phyloP scores from a whole-genome alignment of 306 rosid genomes.

The Trichosanthes truncata region DNA sequence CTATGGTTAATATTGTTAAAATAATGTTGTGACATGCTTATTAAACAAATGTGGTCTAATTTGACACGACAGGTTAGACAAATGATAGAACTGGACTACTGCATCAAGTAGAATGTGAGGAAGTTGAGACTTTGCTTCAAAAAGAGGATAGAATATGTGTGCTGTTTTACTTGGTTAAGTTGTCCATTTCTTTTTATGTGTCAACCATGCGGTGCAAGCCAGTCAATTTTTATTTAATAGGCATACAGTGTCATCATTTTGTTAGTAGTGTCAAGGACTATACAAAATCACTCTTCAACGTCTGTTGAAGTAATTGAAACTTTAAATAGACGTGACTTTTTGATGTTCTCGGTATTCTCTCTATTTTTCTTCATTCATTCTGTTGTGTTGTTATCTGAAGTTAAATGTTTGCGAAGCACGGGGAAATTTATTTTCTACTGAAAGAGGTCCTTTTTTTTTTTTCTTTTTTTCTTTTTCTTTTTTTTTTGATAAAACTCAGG shows the following conservation, averaged over 20 bases:
- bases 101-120: too few relatives aligned
- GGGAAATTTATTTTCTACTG: conserved; percentile 7
- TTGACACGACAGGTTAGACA: too few relatives aligned
- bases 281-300: not conserved
- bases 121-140: not conserved
- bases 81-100: too few relatives aligned
- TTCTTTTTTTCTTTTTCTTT: not conserved
- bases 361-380: not conserved
- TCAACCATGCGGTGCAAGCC: too few relatives aligned
- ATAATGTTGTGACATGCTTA: too few relatives aligned
- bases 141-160: not conserved
- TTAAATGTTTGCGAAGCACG: not conserved
- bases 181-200: not conserved
- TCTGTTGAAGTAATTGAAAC: not conserved
- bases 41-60: too few relatives aligned
- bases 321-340: not conserved
- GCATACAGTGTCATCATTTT: not conserved
- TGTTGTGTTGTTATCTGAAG: not conserved
- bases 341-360: not conserved
- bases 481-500: conserved; percentile 16
- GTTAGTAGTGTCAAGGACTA: not conserved
- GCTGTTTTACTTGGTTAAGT: not conserved
- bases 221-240: not conserved
- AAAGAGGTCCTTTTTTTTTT: not conserved
- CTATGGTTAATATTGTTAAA: too few relatives aligned